A percentile compares a stretch with the other conserved stretches of the same genome.
Evolutionary conservation across 331 rosid genomes (phyloP).

Genomic region (Saraca asoca): DNA sequence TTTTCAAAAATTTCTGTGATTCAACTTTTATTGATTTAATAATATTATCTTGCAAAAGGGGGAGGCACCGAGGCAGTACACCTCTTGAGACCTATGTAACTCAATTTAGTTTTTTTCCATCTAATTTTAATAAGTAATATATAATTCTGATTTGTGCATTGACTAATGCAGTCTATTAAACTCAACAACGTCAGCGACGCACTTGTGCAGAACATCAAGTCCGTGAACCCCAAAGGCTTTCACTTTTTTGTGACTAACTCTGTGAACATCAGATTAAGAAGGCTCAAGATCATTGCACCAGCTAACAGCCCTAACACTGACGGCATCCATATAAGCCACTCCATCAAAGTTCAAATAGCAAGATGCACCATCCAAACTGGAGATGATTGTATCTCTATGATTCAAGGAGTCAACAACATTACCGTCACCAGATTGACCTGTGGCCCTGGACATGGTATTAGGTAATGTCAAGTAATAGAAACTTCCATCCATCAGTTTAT

Average conservation of each 20-base stretch:
- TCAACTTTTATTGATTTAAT: too few species aligned
- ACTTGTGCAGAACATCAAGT: slow-evolving; percentile 46
- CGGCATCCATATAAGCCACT: slow-evolving; percentile 75
- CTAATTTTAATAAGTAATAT: too few species aligned
- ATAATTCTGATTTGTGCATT: too few species aligned
- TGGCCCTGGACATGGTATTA: slow-evolving; percentile 94
- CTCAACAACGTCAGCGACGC: slow-evolving; percentile 43
- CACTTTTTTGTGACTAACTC: slow-evolving; percentile 61
- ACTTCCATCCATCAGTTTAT: too few species aligned
- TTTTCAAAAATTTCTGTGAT: too few species aligned
- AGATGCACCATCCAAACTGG: slow-evolving; percentile 58
- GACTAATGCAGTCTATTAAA: slow-evolving; percentile 22
- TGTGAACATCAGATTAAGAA: slow-evolving; percentile 48
- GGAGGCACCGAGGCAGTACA: too few species aligned
- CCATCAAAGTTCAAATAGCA: slow-evolving; percentile 49
- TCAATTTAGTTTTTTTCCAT: too few species aligned
- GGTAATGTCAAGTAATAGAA: slow-evolving; percentile 42
- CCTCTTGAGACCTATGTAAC: too few species aligned
- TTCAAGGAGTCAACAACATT: slow-evolving; percentile 54
- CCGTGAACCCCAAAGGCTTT: slow-evolving; percentile 65
- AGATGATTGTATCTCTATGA: slow-evolving; percentile 80
- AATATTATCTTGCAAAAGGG: too few species aligned
- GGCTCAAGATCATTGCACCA: slow-evolving; percentile 56
- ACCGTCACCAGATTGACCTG: slow-evolving; percentile 57
- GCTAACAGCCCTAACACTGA: slow-evolving; percentile 79